A percentile compares a stretch with the other conserved stretches of the same genome.
These are phyloP conservation scores for Plasmodium gallinaceum DNA, from an alignment of 169 alveolate genomes.

Conservation along the genomic window DNA sequence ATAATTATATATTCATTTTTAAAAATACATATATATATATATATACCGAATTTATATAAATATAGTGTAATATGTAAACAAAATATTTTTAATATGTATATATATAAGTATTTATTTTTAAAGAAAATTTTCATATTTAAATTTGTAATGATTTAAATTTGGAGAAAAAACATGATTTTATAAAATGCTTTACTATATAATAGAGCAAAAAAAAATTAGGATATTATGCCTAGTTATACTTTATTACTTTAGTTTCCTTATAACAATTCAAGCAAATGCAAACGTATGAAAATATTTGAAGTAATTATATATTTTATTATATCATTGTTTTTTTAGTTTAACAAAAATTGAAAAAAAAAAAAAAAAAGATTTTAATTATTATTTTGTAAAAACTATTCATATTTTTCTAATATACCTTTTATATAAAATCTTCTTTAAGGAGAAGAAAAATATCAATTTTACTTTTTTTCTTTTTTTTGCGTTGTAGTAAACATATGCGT, in stretches of 20 bases:
- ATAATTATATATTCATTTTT: constrained; percentile 3
- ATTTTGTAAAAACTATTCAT: not conserved
- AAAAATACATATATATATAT: not conserved
- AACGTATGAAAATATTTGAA: constrained; percentile 67
- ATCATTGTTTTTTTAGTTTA: not conserved
- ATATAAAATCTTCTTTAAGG: not conserved
- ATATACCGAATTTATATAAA: not conserved
- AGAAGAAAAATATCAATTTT: not conserved
- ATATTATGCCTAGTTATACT: constrained; percentile 53
- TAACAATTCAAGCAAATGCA: constrained; percentile 37
- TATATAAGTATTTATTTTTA: not conserved
- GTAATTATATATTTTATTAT: constrained; percentile 32
- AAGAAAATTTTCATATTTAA: not conserved
- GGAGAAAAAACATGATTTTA: constrained; percentile 22
- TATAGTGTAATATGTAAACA: too few relatives aligned
- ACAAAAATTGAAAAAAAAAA: not conserved
- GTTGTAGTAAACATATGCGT: not conserved
- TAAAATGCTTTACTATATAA: constrained; percentile 29
- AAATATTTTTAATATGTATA: too few relatives aligned
- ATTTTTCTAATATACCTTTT: constrained; percentile 5
- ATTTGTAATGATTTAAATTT: constrained; percentile 7
- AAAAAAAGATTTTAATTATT: not conserved
- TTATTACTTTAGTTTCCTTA: constrained; percentile 41
- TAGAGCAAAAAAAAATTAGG: constrained; percentile 38
- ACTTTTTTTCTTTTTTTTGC: not conserved